Percentiles rank a stretch among this genome's conserved stretches.
These are phyloP conservation scores for Gaultheria prostrata DNA, from an alignment of 148 eudicot genomes.

Conservation along the genomic window DNA sequence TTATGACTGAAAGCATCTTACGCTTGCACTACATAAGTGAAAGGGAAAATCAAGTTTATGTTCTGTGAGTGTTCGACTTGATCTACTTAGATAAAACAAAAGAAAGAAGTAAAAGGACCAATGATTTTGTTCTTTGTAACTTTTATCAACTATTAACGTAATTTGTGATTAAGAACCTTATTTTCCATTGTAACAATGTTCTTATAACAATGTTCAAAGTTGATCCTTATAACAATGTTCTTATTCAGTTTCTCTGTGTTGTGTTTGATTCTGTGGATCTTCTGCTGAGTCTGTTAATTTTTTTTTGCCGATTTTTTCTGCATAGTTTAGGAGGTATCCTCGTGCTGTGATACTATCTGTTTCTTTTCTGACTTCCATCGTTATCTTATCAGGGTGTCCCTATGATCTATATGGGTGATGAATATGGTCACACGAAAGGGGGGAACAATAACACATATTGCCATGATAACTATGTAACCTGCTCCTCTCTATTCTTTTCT, in stretches of 20 bases:
- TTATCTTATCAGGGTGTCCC: slow-evolving; percentile 76
- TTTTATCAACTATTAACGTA: background rate
- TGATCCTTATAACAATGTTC: background rate
- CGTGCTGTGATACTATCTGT: background rate
- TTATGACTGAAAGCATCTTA: background rate
- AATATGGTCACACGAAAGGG: slow-evolving; percentile 96
- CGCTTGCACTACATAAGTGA: background rate
- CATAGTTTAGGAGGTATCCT: background rate
- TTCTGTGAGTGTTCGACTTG: background rate
- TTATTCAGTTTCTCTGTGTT: background rate
- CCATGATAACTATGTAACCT: slow-evolving; percentile 84
- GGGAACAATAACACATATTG: slow-evolving; percentile 98
- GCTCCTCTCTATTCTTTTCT: slow-evolving; percentile 11
- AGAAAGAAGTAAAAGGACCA: background rate
- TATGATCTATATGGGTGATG: slow-evolving; percentile 98
- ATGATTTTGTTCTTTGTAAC: background rate
- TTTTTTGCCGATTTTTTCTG: background rate
- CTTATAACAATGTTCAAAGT: background rate
- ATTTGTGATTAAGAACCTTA: background rate
- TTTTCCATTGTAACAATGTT: background rate
- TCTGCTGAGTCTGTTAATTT: background rate
- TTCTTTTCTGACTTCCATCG: slow-evolving; percentile 11
- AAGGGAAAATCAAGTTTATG: background rate
- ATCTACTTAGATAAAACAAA: background rate
- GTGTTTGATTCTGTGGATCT: slow-evolving; percentile 4